These are phyloP conservation scores for Microbotryum saponariae DNA, from an alignment of 1,284 basidiomycete genomes.

Conservation along the genomic window DNA sequence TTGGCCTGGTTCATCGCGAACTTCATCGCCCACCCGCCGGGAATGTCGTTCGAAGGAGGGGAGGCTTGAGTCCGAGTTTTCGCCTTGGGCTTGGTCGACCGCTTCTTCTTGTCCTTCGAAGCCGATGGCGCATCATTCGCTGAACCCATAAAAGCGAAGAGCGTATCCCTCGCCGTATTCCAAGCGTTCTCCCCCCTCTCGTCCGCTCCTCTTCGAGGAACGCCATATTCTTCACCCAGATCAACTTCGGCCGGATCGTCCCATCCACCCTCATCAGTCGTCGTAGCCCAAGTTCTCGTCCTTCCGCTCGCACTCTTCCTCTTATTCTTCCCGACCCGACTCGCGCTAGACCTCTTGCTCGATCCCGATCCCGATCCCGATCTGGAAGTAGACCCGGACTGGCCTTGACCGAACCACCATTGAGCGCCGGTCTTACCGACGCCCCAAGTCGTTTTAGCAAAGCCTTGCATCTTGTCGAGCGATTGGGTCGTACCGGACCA, in stretches of 20 bases:
- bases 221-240: not conserved
- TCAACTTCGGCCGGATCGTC: conserved; percentile 12
- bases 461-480: conserved; percentile 4
- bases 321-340: not conserved
- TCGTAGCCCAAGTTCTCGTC: not conserved
- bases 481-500: conserved; percentile 11
- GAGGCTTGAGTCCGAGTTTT: not conserved
- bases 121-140: not conserved
- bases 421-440: conserved; percentile 11
- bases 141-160: conserved; percentile 10
- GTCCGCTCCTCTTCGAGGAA: too few species aligned
- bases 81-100: conserved; percentile 2
- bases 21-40: conserved; percentile 11
- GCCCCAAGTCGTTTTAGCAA: not conserved
- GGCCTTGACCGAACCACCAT: conserved; percentile 10
- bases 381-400: not conserved
- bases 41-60: not conserved
- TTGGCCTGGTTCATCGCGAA: conserved; percentile 9
- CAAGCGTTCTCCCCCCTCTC: conserved; percentile 1
- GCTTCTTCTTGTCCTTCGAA: conserved; percentile 2
- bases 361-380: not conserved
- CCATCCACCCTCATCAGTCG: conserved; percentile 2
- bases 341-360: not conserved
- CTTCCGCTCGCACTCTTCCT: conserved; percentile 5
- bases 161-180: conserved; percentile 6